A percentile compares a stretch with the other conserved stretches of the same genome.
Evolutionary conservation across 805 yeast genomes (phyloP).

Genomic region (Candida qinlingensis): DNA sequence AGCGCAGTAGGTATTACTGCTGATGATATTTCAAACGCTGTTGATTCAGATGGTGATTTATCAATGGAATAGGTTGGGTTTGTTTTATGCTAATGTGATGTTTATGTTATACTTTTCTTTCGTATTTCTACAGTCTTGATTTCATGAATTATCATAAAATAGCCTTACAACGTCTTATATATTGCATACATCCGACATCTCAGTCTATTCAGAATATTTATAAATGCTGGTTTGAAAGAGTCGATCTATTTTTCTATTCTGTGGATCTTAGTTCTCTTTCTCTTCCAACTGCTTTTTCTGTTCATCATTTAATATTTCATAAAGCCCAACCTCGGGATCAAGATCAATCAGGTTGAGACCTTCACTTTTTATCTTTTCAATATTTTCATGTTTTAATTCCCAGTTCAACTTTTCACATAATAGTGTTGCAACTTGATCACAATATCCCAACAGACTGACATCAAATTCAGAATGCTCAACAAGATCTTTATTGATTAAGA

Average conservation of each 20-base stretch:
- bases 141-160: too few relatives aligned
- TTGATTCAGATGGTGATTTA: conserved; percentile 16
- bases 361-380: conserved; percentile 30
- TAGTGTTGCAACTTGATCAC: conserved; percentile 77
- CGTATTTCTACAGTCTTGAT: too few relatives aligned
- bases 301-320: conserved; percentile 27
- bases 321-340: conserved; percentile 31
- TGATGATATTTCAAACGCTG: background rate
- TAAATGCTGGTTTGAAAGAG: background rate
- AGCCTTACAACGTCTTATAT: too few relatives aligned
- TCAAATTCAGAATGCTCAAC: conserved; percentile 77
- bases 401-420: conserved; percentile 53
- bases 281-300: conserved; percentile 15
- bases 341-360: conserved; percentile 26
- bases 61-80: conserved; percentile 15
- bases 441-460: conserved; percentile 66
- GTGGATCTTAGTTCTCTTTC: background rate
- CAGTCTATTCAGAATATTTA: too few relatives aligned
- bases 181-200: too few relatives aligned
- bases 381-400: conserved; percentile 54
- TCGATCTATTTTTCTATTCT: conserved; percentile 22
- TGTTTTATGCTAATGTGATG: too few relatives aligned
- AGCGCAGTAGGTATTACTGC: background rate
- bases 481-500: conserved; percentile 72
- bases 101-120: too few relatives aligned